These are phyloP conservation scores for Ogataea methanolica DNA, from an alignment of 805 yeast genomes.

Conservation along the genomic window DNA sequence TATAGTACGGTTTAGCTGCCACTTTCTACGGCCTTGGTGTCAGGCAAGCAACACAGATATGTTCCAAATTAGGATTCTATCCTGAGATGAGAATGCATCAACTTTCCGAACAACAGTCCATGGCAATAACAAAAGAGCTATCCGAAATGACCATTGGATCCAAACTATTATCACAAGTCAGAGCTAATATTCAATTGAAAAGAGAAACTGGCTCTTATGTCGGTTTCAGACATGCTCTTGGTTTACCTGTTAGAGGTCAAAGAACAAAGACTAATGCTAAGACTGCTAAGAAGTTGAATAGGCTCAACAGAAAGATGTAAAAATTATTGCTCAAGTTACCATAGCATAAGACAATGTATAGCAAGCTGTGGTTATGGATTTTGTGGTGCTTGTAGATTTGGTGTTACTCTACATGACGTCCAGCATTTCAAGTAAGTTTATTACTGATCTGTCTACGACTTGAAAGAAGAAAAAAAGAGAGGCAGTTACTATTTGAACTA, in stretches of 20 bases:
- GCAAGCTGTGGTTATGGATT: no score
- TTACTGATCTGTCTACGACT: not conserved
- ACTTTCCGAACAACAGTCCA: slow-evolving; percentile 78
- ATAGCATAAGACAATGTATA: no score
- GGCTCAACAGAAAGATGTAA: slow-evolving; percentile 49
- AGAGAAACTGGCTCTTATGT: slow-evolving; percentile 77
- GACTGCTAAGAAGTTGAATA: slow-evolving; percentile 85
- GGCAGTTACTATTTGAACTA: not conserved
- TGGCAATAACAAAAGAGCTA: slow-evolving; percentile 83
- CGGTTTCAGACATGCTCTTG: slow-evolving; percentile 86
- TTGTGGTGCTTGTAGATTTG: not conserved
- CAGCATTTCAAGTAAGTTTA: no score
- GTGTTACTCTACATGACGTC: no score
- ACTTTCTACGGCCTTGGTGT: slow-evolving; percentile 87
- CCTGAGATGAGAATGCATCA: slow-evolving; percentile 95
- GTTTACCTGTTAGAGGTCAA: slow-evolving; percentile 84
- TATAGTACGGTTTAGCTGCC: slow-evolving; percentile 58
- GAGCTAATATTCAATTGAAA: slow-evolving; percentile 75
- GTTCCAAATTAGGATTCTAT: slow-evolving; percentile 85
- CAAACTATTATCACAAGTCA: slow-evolving; percentile 64
- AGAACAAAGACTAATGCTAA: slow-evolving; percentile 85
- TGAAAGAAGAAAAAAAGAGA: not conserved
- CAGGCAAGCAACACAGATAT: slow-evolving; percentile 63
- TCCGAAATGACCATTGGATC: slow-evolving; percentile 81
- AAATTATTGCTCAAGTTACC: not conserved